Evolutionary conservation across 345 rosid species (phyloP), one percentile per base, ranked within the genome.

Genomic region (Brassica incana): DNA sequence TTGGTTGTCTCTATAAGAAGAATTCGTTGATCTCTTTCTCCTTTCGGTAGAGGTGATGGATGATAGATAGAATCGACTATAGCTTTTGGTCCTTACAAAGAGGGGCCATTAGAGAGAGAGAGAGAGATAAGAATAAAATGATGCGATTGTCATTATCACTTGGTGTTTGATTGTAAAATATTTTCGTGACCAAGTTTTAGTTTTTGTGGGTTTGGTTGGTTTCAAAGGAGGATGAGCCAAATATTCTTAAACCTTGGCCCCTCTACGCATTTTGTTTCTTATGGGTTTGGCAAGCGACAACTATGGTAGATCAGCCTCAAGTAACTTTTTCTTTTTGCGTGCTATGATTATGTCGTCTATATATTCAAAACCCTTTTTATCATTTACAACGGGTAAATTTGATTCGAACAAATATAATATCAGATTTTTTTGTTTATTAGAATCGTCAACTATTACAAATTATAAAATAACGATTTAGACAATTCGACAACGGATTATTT

Each of bases 71-170:
- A 54, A 72, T 56, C 65, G 16, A 43, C 73, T 67, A 67, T 59
- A 66, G 78, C 23, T 45, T 79, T 16, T 74, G 82, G 78, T 68
- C 78, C 83, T 68, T 80, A 69, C 75, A 80, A 79, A 79, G 82
- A 72, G 76, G 76, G 72, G 65, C 3, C 71, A 72, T 72, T 65
- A 11, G 33, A 70, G 23, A 68, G 64, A 8, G 40, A 64, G 65
- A 68, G 71, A 8, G 40, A 64, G 65, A 52, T 35, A 38, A 73
- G 73, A 78, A 79, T 60, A 73, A 18, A 59, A 67, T 60, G 70
- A 73, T 67, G 74, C 74, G 82, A 79, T 61, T 50, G 74, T 67
- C 78, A 48, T 33, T 67, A 61, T 79, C 65, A 79, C 14, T 67
- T 79, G 67, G 67, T 78, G 58, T 70, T 40, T 60, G 78, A 73